Percentiles rank a stretch among this genome's conserved stretches.
These are phyloP conservation scores for Gillenia trifoliata DNA, from an alignment of 306 rosid species.

Conservation along the genomic window DNA sequence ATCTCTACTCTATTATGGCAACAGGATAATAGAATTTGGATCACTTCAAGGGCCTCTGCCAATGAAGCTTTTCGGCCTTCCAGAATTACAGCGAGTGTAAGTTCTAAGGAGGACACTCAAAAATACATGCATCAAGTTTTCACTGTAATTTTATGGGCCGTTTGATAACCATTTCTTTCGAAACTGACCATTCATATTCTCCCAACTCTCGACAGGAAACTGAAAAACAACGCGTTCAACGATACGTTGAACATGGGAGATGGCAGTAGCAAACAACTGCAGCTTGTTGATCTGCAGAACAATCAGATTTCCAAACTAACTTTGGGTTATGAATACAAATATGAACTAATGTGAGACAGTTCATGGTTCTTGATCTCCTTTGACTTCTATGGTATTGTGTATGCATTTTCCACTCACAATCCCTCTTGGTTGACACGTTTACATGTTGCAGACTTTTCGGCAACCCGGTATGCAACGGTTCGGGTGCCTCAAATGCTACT, in stretches of 20 bases:
- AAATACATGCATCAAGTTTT: not conserved
- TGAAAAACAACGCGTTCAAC: slow-evolving; percentile 52
- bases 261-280: slow-evolving; percentile 50
- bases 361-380: not conserved
- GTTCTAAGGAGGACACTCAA: slow-evolving; percentile 17
- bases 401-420: slow-evolving; percentile 4
- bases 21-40: slow-evolving; percentile 69
- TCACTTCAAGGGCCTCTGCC: slow-evolving; percentile 66
- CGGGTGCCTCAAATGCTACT: slow-evolving; percentile 25
- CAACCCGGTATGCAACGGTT: slow-evolving; percentile 56
- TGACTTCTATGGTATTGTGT: not conserved
- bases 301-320: slow-evolving; percentile 56
- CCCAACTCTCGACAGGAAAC: slow-evolving; percentile 46
- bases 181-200: not conserved
- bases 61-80: slow-evolving; percentile 53
- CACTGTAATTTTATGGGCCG: not conserved
- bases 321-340: slow-evolving; percentile 41
- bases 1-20: not conserved
- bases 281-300: slow-evolving; percentile 75
- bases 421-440: slow-evolving; percentile 8
- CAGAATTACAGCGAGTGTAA: slow-evolving; percentile 84
- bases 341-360: slow-evolving; percentile 47
- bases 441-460: slow-evolving; percentile 55
- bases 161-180: too few relatives aligned
- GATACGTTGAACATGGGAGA: slow-evolving; percentile 61